A percentile compares a stretch with the other conserved stretches of the same genome.
Conservation (phyloP, 345 rosid species). For the Carallia brachiata region DNA sequence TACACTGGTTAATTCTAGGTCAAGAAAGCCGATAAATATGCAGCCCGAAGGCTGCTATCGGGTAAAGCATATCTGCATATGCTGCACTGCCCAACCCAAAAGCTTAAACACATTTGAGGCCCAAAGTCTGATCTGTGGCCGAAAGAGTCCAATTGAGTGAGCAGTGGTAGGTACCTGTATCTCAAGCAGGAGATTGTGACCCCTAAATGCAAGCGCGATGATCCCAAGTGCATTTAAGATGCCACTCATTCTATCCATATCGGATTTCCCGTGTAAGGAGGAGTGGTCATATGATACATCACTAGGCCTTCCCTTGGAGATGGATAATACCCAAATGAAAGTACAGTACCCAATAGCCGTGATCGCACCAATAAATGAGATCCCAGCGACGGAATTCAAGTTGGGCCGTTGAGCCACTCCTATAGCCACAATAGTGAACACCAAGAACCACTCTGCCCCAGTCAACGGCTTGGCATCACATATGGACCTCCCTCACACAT, state of each 20-base stretch:
- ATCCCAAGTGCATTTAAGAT: conserved; percentile 44
- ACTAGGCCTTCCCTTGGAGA: conserved; percentile 23
- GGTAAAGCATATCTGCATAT: too few relatives aligned
- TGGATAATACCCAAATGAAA: conserved; percentile 37
- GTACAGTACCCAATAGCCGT: conserved; percentile 34
- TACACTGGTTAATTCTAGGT: too few relatives aligned
- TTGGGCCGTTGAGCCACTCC: conserved; percentile 44
- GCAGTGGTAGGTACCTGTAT: conserved; percentile 39
- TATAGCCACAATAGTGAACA: conserved; percentile 44
- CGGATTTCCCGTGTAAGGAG: conserved; percentile 5
- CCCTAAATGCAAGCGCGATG: conserved; percentile 45
- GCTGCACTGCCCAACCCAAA: too few relatives aligned
- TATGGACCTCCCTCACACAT: conserved; percentile 2
- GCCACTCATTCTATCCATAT: conserved; percentile 15
- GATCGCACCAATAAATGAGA: conserved; percentile 42
- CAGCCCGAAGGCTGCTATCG: too few relatives aligned
- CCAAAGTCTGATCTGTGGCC: too few relatives aligned
- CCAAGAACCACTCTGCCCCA: conserved; percentile 41
- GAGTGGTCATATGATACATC: conserved; percentile 22
- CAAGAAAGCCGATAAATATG: too few relatives aligned
- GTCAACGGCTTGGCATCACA: conserved; percentile 26
- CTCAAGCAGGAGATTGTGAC: conserved; percentile 65
- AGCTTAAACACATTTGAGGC: too few relatives aligned
- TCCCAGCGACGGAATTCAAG: conserved; percentile 38
- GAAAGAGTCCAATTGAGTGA: too few relatives aligned